Evolutionary conservation across 2,329 filamentous ascomycete genomes (phyloP).

Genomic region (Penicillium occitanis): DNA sequence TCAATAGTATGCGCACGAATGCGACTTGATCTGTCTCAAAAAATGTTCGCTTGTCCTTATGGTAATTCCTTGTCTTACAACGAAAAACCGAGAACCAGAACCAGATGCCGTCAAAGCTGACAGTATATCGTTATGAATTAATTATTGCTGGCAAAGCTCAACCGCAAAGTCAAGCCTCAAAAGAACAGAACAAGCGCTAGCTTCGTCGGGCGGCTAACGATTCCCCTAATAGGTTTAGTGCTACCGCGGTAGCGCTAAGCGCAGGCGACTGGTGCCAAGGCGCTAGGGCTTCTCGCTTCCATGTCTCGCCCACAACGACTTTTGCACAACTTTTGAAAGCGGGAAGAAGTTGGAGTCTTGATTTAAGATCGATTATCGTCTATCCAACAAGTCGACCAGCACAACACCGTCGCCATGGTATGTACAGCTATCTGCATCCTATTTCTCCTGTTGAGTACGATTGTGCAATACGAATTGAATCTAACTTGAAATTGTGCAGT

Average conservation of each 20-base stretch:
- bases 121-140: not conserved
- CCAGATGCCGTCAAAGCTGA: conserved; percentile 12
- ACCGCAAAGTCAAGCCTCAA: conserved; percentile 8
- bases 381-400: conserved; percentile 39
- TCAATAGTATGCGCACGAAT: conserved; percentile 44
- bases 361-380: conserved; percentile 29
- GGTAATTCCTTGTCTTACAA: not conserved
- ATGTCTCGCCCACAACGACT: conserved; percentile 22
- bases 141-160: conserved; percentile 1
- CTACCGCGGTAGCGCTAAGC: conserved; percentile 11
- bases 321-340: conserved; percentile 21
- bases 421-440: conserved; percentile 24
- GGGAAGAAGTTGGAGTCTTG: conserved; percentile 14
- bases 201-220: conserved; percentile 14
- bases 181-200: conserved; percentile 12
- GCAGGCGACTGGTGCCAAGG: conserved; percentile 22
- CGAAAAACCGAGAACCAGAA: not conserved
- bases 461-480: conserved; percentile 6
- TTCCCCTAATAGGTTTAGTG: not conserved
- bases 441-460: not conserved
- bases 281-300: conserved; percentile 24
- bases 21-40: conserved; percentile 42
- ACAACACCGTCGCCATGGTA: conserved; percentile 52
- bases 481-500: conserved; percentile 44
- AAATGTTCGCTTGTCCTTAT: conserved; percentile 12